These are phyloP conservation scores for Suillus plorans DNA, from an alignment of 768 basidiomycete species.

Conservation along the genomic window DNA sequence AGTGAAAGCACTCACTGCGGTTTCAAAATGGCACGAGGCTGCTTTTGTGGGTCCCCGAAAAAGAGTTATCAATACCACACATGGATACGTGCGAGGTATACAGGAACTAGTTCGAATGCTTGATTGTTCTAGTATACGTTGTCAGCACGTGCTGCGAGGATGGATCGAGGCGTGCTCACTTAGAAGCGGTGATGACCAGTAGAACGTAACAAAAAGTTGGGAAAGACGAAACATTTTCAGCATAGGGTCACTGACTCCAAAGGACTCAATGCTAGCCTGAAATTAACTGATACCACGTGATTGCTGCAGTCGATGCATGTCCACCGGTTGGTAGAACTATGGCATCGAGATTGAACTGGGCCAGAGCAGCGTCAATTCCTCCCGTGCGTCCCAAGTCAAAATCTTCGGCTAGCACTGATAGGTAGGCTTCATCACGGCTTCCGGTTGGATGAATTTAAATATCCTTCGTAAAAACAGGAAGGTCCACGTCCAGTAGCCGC, in stretches of 20 bases:
- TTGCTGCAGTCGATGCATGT: slow-evolving; percentile 34
- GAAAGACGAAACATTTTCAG: background rate
- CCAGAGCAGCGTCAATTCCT: slow-evolving; percentile 51
- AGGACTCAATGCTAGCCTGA: slow-evolving; percentile 34
- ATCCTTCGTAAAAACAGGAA: slow-evolving; percentile 38
- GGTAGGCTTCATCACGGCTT: slow-evolving; percentile 33
- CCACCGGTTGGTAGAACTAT: slow-evolving; percentile 39
- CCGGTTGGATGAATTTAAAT: background rate
- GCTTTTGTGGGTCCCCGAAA: background rate
- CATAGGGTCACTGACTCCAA: too few relatives aligned
- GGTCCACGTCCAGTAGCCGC: slow-evolving; percentile 49
- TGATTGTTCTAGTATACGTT: background rate
- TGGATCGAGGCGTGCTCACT: background rate
- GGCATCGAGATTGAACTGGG: slow-evolving; percentile 44
- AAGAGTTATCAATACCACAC: background rate
- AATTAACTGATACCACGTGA: slow-evolving; percentile 60
- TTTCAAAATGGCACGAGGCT: too few relatives aligned
- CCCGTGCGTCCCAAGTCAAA: slow-evolving; percentile 44
- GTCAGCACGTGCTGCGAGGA: background rate
- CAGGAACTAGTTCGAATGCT: background rate
- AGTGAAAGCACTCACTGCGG: background rate
- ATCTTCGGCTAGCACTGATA: slow-evolving; percentile 41
- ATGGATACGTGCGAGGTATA: background rate
- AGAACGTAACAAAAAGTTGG: background rate
- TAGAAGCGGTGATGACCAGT: background rate